Evolutionary conservation across 306 rosid species (phyloP).

Genomic region (Prinsepia uniflora): DNA sequence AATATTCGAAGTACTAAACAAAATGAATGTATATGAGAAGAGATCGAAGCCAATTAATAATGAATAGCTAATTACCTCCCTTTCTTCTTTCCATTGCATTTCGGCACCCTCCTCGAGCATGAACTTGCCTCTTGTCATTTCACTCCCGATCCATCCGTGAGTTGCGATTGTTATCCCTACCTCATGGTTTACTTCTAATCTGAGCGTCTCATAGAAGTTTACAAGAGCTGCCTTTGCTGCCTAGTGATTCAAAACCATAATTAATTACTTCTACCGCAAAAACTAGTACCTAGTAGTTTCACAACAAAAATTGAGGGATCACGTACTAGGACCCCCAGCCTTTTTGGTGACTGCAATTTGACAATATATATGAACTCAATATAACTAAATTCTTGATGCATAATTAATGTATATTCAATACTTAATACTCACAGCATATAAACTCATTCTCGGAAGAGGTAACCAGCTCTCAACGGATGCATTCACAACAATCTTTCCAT

Average conservation of each 20-base stretch:
- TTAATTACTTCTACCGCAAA: not conserved
- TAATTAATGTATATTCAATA: not conserved
- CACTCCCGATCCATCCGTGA: conserved; percentile 81
- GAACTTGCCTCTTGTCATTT: conserved; percentile 77
- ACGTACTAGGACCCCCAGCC: not conserved
- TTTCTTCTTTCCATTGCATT: conserved; percentile 90
- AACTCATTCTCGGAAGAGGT: conserved; percentile 87
- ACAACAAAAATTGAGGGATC: not conserved
- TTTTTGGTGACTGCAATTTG: not conserved
- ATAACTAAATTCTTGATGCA: not conserved
- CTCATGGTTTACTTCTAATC: conserved; percentile 73
- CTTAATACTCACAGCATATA: conserved; percentile 61
- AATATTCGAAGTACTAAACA: not conserved
- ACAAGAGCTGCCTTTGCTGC: conserved; percentile 79
- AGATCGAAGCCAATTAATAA: too few relatives aligned
- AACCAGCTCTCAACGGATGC: conserved; percentile 83
- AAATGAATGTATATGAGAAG: not conserved
- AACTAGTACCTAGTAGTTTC: not conserved
- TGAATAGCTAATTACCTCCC: conserved; percentile 46
- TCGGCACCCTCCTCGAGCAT: conserved; percentile 82
- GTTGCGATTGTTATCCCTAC: conserved; percentile 79
- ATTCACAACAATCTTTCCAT: conserved; percentile 67
- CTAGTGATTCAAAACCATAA: conserved; percentile 20
- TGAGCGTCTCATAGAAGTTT: conserved; percentile 77
- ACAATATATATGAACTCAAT: not conserved